These are phyloP conservation scores for Linnemannia elongata DNA, from an alignment of 192 early-diverging fungal species.

Conservation along the genomic window DNA sequence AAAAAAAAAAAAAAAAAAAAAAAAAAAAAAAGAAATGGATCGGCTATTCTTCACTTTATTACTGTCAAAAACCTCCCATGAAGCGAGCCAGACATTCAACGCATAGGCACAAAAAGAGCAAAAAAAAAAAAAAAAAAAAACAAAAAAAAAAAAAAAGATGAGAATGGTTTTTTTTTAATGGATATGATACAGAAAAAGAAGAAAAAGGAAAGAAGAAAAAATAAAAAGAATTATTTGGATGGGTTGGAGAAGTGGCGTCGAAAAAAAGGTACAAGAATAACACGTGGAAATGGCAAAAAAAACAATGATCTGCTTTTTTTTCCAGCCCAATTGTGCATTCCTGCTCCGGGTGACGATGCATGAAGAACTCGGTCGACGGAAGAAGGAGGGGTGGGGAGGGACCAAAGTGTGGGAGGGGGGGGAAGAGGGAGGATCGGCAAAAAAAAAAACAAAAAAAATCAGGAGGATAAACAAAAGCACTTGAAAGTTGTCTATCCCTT, in stretches of 20 bases:
- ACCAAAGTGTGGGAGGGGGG: neutral
- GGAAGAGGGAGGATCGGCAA: neutral
- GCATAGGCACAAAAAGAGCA: neutral
- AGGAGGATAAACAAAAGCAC: neutral
- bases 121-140: neutral
- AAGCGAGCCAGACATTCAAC: no score
- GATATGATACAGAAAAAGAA: neutral
- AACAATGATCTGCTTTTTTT: no score
- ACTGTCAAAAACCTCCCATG: no score
- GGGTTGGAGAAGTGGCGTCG: no score
- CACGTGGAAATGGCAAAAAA: neutral
- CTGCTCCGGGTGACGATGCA: no score
- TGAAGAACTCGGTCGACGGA: no score
- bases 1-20: no score
- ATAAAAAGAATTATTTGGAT: constrained; percentile 9
- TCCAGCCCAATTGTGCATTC: no score
- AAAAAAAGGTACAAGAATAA: neutral
- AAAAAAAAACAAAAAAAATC: neutral
- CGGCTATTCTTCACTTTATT: no score
- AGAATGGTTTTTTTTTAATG: neutral
- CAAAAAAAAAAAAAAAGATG: no score
- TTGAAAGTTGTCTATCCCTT: neutral
- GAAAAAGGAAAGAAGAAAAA: neutral
- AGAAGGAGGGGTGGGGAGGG: no score
- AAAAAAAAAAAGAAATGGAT: no score